phyloP scores from a whole-genome alignment of 495 filamentous ascomycete genomes.

The Hypoxylon intermedium region DNA sequence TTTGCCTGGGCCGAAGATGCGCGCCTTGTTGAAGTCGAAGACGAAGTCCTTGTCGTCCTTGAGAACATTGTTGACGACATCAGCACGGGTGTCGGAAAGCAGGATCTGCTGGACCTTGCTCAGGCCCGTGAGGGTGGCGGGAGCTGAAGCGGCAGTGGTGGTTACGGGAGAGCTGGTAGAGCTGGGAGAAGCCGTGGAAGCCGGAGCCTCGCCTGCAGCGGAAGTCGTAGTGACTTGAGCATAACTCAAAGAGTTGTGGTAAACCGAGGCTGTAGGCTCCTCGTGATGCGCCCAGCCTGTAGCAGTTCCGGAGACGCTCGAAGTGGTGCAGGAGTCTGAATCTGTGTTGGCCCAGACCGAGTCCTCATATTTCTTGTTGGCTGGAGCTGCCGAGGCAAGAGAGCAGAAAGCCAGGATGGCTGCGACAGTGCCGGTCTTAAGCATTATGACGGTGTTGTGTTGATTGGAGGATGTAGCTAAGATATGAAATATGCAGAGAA shows the following conservation, averaged over 20 bases:
- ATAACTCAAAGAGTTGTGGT: constrained; percentile 17
- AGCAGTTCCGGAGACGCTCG: not conserved
- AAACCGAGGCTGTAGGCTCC: not conserved
- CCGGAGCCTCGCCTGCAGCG: not conserved
- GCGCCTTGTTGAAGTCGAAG: constrained; percentile 50
- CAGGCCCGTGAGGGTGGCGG: constrained; percentile 16
- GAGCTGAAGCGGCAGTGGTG: not conserved
- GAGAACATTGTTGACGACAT: constrained; percentile 42
- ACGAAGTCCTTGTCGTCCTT: constrained; percentile 42
- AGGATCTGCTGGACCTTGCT: constrained; percentile 38
- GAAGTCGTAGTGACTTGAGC: not conserved
- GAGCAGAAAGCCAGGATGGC: constrained; percentile 40
- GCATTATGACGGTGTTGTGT: constrained; percentile 20
- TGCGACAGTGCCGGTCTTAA: constrained; percentile 22
- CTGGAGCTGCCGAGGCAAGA: constrained; percentile 25
- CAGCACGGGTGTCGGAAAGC: constrained; percentile 36
- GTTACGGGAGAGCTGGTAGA: not conserved
- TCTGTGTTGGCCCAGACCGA: not conserved
- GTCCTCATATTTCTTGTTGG: not conserved
- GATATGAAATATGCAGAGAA: constrained; percentile 2
- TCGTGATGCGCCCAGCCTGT: not conserved
- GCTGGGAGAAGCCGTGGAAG: not conserved
- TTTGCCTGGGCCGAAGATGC: constrained; percentile 35
- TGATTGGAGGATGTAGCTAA: constrained; percentile 8
- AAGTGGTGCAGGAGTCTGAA: not conserved